Base-by-base conservation (phyloP, 257 asterid genomes). In the Nemophila menziesii region DNA sequence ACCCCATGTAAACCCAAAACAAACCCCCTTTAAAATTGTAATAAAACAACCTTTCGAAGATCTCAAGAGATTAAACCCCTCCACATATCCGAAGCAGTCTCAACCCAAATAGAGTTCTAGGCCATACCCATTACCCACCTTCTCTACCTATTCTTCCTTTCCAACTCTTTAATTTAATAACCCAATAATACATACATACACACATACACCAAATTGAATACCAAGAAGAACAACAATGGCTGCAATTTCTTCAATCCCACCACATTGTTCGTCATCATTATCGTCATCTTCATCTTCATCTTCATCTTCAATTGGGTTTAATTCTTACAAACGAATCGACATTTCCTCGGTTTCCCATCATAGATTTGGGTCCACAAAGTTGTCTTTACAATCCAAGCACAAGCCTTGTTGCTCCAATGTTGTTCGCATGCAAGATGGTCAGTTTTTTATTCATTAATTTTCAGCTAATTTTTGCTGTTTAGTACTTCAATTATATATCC, bases 381-480 rank as follows among this genome's bases (percentile, higher is more conserved):
- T 65, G 52, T 62, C 78, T 49, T 62, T 78, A 49, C 79, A 58
- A 67, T 62, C 74, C 45, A 80, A 73, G 39, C 39, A 58, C 56
- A n/a, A n/a, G n/a, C 37, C 33, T 62, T 53, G 58, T n/a, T 29
- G 23, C 48, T 48, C 69, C 44, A 72, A 60, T 71, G 77, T 39
- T 39, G 62, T 68, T 70, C 65, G 61, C 72, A 75, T 78, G 82
- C 92, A 78, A 47, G 92, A 87, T 65, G 93, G 93, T 83, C 66
- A 22, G 79, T 33, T 58, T 47, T 38, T 39, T 13, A 20, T 3
- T 14, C 5, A 0, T 46, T 0, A 16, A 4, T 48, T 11, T n/a
- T 48, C 24, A 14, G 48, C 37, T 17, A 9, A 15, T 45, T 51
- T 29, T 16, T 43, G 29, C 27, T 52, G 18, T 23, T 20, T 10